Percentiles rank a stretch among this genome's conserved stretches.
These are phyloP conservation scores for Trypanosoma lewisi DNA, from an alignment of 208 protist species.

Conservation along the genomic window DNA sequence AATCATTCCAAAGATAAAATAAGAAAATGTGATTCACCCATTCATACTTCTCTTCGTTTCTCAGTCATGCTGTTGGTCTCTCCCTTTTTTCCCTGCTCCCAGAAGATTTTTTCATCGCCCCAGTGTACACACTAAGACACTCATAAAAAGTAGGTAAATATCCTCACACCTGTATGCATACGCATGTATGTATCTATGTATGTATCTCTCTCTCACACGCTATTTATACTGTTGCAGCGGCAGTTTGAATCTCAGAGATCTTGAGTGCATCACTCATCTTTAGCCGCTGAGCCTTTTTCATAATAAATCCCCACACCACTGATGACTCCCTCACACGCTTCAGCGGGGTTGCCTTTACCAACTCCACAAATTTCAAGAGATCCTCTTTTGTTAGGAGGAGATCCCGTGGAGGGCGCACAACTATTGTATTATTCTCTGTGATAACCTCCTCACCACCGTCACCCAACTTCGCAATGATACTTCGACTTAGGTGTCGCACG, in stretches of 20 bases:
- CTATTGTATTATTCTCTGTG: conserved; percentile 29
- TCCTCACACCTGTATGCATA: too few species aligned
- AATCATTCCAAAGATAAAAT: too few species aligned
- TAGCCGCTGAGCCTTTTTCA: conserved; percentile 52
- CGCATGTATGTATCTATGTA: conserved; percentile 8
- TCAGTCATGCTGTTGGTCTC: too few species aligned
- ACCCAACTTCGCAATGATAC: conserved; percentile 56
- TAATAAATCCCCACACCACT: conserved; percentile 55
- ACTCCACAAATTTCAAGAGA: conserved; percentile 35
- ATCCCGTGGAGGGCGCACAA: conserved; percentile 34
- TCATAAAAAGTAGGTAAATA: too few species aligned
- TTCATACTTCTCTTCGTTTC: neutral
- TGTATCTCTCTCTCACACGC: too few species aligned
- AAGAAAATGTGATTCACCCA: neutral
- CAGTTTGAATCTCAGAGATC: conserved; percentile 8
- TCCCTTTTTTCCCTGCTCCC: too few species aligned
- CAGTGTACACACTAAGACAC: too few species aligned
- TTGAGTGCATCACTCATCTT: conserved; percentile 21
- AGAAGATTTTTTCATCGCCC: too few species aligned
- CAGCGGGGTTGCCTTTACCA: conserved; percentile 49
- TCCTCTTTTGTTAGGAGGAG: conserved; percentile 51
- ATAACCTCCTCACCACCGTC: conserved; percentile 57
- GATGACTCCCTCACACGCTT: conserved; percentile 31
- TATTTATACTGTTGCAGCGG: neutral
- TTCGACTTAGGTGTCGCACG: conserved; percentile 43